These are phyloP conservation scores for Leonotis leonurus DNA, from an alignment of 257 asterid species.

Conservation along the genomic window DNA sequence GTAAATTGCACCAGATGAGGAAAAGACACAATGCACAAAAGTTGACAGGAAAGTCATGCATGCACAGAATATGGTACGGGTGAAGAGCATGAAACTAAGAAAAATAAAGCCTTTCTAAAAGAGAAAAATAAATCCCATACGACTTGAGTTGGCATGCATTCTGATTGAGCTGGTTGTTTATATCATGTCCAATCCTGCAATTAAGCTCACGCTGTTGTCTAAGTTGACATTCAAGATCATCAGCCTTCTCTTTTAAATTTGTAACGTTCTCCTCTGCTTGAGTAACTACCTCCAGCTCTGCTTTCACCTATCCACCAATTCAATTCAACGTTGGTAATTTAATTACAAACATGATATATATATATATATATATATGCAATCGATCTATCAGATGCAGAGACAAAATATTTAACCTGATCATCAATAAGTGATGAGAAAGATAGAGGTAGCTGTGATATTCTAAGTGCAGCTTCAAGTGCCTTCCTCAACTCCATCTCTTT, in stretches of 20 bases:
- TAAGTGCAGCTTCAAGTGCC: slow-evolving; percentile 63
- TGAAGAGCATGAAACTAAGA: slow-evolving; percentile 3
- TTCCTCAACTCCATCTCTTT: slow-evolving; percentile 67
- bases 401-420: slow-evolving; percentile 45
- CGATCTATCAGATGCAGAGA: not conserved
- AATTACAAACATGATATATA: not conserved
- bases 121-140: slow-evolving; percentile 30
- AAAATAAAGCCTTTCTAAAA: not conserved
- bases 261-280: slow-evolving; percentile 53
- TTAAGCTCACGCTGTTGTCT: slow-evolving; percentile 57
- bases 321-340: slow-evolving; percentile 25
- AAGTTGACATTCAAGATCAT: slow-evolving; percentile 60
- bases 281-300: slow-evolving; percentile 57
- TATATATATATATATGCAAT: not conserved
- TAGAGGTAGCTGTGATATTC: slow-evolving; percentile 37
- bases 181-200: slow-evolving; percentile 39
- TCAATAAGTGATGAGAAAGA: slow-evolving; percentile 42
- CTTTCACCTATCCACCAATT: slow-evolving; percentile 52
- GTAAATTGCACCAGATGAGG: not conserved
- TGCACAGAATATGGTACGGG: not conserved
- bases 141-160: slow-evolving; percentile 33
- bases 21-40: slow-evolving; percentile 6
- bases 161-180: slow-evolving; percentile 33
- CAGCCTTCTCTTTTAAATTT: slow-evolving; percentile 53
- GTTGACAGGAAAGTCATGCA: slow-evolving; percentile 10